Base-by-base conservation (phyloP, 1,284 basidiomycete species). In the Peniophora sp. region DNA sequence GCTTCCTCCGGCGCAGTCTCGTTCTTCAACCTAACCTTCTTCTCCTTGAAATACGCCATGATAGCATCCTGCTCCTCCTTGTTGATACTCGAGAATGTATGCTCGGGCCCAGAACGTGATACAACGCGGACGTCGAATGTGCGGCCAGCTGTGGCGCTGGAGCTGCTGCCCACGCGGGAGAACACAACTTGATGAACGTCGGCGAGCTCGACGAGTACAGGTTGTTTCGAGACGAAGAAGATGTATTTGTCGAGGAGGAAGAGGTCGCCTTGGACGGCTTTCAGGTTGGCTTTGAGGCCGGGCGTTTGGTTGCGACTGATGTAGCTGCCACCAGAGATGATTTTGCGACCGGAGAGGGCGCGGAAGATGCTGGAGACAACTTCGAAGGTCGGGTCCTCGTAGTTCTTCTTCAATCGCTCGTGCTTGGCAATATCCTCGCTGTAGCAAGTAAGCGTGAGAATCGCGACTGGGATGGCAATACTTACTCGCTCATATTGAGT, bases 231-330 rank as follows among this genome's bases (percentile, higher is more conserved):
- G 51, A 99, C 94, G 73, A 98, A 99, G 69, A 99, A 92, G 48
- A 99, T 78, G 65, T 90, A 92, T 79, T 97, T 97, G 66, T 99
- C 97, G 55, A 99, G 84, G 73, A 98, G 84, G 78, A 97, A 99
- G 23, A 99, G 82, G 66, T 97, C 92, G 56, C 97, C 97, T 67
- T 97, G 95, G 14, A 91, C 82, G 43, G 97, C 97, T 71, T 99
- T 99, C 62, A 99, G 79, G 69, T 98, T 98, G 59, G 93, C 95
- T 72, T 98, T 98, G 72, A 99, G 81, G 19, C 85, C 84, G 3
- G 86, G 84, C 56, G 87, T 85, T 9, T 85, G 84, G 52, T 81
- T 81, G 14, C 83, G 85, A 58, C 87, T 90, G 52, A 3, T 46
- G 77, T 94, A 96, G 58, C 75, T 80, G 23, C 91, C 89, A 0